These are phyloP conservation scores for Globisporangium viniferum DNA, from an alignment of 352 stramenopile genomes.

Conservation along the genomic window DNA sequence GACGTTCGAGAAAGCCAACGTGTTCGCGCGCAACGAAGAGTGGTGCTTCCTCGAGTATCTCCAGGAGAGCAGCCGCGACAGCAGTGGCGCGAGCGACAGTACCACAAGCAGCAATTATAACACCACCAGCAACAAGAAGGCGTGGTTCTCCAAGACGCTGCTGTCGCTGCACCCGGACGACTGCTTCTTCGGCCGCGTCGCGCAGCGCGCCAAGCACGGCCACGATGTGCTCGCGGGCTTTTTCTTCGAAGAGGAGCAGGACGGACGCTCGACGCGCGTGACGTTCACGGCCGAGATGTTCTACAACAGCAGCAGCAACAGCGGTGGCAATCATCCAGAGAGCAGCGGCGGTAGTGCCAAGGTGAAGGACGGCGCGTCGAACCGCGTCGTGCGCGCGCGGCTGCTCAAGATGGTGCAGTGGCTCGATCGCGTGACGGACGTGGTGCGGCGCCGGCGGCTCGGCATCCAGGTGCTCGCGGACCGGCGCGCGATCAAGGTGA, in stretches of 20 bases:
- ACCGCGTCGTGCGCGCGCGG: constrained; percentile 17
- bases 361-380: constrained; percentile 2
- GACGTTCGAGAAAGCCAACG: constrained; percentile 31
- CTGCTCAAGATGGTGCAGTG: constrained; percentile 20
- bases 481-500: constrained; percentile 21
- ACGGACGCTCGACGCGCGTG: constrained; percentile 29
- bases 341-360: not conserved
- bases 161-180: constrained; percentile 23
- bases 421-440: constrained; percentile 27
- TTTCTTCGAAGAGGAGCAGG: constrained; percentile 37
- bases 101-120: not conserved
- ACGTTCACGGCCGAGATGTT: constrained; percentile 38
- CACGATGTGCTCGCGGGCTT: constrained; percentile 46
- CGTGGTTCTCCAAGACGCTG: constrained; percentile 33
- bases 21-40: constrained; percentile 36
- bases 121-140: constrained; percentile 1
- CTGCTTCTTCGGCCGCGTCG: constrained; percentile 13
- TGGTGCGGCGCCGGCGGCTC: constrained; percentile 42
- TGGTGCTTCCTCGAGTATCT: constrained; percentile 42
- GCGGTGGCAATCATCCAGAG: too few relatives aligned
- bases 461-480: constrained; percentile 51
- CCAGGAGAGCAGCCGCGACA: not conserved
- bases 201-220: constrained; percentile 20
- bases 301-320: constrained; percentile 3
- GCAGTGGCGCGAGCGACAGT: not conserved